A percentile compares a stretch with the other conserved stretches of the same genome.
Conservation (phyloP, 192 early-diverging fungal genomes). For the Glomus cerebriforme region DNA sequence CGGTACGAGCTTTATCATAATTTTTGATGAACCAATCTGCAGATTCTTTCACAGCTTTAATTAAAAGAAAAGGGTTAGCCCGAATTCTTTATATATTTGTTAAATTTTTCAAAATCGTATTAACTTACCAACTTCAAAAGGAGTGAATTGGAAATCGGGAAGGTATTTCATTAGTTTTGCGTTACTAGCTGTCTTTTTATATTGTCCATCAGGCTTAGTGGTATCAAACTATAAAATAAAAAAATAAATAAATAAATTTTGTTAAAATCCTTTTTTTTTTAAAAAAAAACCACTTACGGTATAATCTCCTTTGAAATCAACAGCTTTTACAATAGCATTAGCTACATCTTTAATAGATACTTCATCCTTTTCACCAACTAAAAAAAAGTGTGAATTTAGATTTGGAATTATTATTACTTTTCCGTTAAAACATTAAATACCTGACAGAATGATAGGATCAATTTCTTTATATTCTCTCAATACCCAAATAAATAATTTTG, state of each 20-base stretch:
- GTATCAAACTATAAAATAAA: conserved; percentile 72
- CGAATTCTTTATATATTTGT: not conserved
- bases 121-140: conserved; percentile 64
- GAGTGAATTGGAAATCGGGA: conserved; percentile 80
- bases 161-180: conserved; percentile 67
- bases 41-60: conserved; percentile 62
- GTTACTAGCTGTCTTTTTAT: conserved; percentile 86
- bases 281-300: conserved; percentile 33
- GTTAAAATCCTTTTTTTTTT: not conserved
- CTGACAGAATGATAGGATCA: conserved; percentile 80
- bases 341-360: conserved; percentile 78
- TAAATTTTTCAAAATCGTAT: not conserved
- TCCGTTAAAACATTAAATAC: conserved; percentile 41
- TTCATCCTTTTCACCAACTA: conserved; percentile 77
- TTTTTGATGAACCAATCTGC: conserved; percentile 76
- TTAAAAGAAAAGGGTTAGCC: not conserved
- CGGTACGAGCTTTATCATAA: conserved; percentile 49
- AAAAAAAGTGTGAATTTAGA: not conserved
- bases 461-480: conserved; percentile 78
- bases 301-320: conserved; percentile 68
- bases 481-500: conserved; percentile 79
- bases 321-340: conserved; percentile 68
- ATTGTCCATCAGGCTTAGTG: conserved; percentile 75
- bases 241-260: not conserved
- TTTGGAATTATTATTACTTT: not conserved